These are phyloP conservation scores for Cryptococcus amylolentus DNA, from an alignment of 1,284 basidiomycete genomes.

Conservation along the genomic window DNA sequence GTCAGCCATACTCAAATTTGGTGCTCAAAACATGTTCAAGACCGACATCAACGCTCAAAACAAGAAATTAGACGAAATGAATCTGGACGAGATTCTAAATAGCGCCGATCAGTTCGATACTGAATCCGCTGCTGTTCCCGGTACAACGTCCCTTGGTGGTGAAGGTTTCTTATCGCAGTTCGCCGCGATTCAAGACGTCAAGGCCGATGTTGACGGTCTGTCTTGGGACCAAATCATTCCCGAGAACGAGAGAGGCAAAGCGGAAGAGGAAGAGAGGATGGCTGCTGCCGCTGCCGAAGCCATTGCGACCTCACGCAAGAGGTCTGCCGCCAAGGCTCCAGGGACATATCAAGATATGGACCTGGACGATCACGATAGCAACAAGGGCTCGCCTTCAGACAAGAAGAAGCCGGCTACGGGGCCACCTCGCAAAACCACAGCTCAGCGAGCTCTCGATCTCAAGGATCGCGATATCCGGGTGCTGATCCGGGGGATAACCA, in stretches of 20 bases:
- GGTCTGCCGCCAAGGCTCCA: constrained; percentile 67
- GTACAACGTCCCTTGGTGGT: constrained; percentile 86
- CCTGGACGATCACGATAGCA: constrained; percentile 63
- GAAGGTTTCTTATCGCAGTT: constrained; percentile 95
- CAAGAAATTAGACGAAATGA: constrained; percentile 98
- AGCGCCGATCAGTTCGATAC: constrained; percentile 98
- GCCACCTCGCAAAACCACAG: constrained; percentile 56
- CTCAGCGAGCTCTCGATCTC: constrained; percentile 91
- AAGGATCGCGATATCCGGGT: constrained; percentile 97
- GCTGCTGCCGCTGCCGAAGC: constrained; percentile 54
- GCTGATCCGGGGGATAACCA: constrained; percentile 88
- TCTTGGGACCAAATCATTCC: constrained; percentile 99
- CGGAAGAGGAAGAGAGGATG: constrained; percentile 68
- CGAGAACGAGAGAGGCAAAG: constrained; percentile 79
- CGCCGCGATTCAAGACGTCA: constrained; percentile 94
- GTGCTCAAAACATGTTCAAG: constrained; percentile 99
- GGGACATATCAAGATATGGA: constrained; percentile 87
- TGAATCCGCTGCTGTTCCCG: constrained; percentile 73
- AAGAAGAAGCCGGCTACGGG: constrained; percentile 39
- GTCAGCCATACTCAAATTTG: constrained; percentile 97
- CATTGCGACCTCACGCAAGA: constrained; percentile 60
- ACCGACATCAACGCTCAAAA: constrained; percentile 89
- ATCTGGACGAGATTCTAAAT: constrained; percentile 95
- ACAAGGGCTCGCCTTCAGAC: constrained; percentile 52
- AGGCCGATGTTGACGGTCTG: constrained; percentile 73